Evolutionary conservation across 139 green algal genomes (phyloP).

Genomic region (Coelastrella sp.): DNA sequence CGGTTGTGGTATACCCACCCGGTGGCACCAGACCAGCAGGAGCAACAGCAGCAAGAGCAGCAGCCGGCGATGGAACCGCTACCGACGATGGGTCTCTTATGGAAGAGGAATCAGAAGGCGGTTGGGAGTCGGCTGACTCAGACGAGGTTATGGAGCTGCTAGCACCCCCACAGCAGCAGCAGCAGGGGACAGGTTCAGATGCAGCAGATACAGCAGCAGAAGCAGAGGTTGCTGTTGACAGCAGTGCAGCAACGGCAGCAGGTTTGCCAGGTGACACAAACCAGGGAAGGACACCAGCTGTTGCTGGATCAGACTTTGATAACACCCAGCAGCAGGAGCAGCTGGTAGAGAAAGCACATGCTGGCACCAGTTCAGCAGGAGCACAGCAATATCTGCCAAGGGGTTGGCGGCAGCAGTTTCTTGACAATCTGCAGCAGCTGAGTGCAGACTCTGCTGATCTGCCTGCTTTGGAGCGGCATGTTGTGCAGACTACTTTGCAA

Average conservation of each 20-base stretch:
- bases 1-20: too few species aligned
- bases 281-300: neutral
- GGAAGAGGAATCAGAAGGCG: neutral
- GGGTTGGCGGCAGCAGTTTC: constrained; percentile 21
- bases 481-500: constrained; percentile 3
- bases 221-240: neutral
- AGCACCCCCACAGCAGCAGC: neutral
- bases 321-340: neutral
- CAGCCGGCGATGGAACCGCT: neutral
- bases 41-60: neutral
- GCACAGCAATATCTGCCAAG: neutral
- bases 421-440: constrained; percentile 24
- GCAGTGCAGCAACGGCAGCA: constrained; percentile 4
- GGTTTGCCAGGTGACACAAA: neutral
- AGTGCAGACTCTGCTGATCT: neutral
- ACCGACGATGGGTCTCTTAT: neutral
- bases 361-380: neutral
- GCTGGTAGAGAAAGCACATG: neutral
- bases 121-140: constrained; percentile 38
- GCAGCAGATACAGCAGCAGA: neutral
- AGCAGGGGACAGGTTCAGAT: neutral
- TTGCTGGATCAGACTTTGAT: neutral
- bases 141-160: constrained; percentile 17
- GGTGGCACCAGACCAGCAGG: neutral
- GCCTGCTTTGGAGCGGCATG: constrained; percentile 4